These are phyloP conservation scores for Alternaria rosae DNA, from an alignment of 2,329 filamentous ascomycete species.

Conservation along the genomic window DNA sequence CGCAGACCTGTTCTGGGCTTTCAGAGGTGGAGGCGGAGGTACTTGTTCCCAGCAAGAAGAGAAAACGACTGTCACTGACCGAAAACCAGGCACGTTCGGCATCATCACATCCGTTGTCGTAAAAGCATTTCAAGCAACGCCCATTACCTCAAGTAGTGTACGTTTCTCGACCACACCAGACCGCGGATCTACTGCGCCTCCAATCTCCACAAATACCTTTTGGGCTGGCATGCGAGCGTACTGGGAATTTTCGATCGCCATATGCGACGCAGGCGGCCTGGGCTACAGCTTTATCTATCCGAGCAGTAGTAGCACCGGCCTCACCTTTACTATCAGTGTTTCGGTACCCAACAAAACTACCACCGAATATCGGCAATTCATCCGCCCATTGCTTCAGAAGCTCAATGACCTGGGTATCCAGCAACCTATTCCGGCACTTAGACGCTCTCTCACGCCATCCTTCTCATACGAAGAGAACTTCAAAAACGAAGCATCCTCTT, in stretches of 20 bases:
- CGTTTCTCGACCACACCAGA: constrained; percentile 28
- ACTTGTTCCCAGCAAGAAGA: background rate
- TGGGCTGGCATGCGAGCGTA: constrained; percentile 36
- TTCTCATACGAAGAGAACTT: background rate
- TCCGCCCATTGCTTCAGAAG: constrained; percentile 26
- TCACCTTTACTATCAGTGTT: constrained; percentile 33
- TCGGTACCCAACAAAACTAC: constrained; percentile 22
- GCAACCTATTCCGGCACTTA: constrained; percentile 18
- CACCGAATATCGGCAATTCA: constrained; percentile 21
- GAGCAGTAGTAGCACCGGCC: constrained; percentile 14
- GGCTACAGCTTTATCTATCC: constrained; percentile 39
- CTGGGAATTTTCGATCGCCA: constrained; percentile 20
- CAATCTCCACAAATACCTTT: constrained; percentile 30
- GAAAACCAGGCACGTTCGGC: constrained; percentile 32
- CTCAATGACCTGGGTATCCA: constrained; percentile 29
- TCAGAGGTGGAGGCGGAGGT: constrained; percentile 41
- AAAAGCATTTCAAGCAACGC: constrained; percentile 45
- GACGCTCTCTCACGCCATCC: background rate
- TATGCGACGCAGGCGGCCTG: constrained; percentile 33
- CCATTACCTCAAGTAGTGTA: constrained; percentile 22
- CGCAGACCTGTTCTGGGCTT: constrained; percentile 38
- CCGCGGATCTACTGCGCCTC: constrained; percentile 7
- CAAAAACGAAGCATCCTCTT: background rate
- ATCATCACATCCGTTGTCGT: constrained; percentile 36
- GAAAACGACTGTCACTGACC: background rate